Evolutionary conservation across 2,329 filamentous ascomycete species (phyloP).

Genomic region (Sclerotinia subarctica): DNA sequence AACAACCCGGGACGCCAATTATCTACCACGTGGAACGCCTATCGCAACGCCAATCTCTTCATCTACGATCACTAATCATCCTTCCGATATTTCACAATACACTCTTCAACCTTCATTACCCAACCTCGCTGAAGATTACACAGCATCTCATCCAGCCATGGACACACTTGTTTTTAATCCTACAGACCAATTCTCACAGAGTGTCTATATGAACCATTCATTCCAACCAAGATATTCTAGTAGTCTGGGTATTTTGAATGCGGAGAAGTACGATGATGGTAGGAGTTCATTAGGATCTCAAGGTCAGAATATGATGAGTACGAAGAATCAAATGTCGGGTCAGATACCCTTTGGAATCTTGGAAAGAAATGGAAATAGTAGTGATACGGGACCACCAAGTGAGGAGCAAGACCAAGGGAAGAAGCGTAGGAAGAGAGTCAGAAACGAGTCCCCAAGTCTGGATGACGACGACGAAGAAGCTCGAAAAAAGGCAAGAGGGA

Average conservation of each 20-base stretch:
- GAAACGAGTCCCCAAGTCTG: constrained; percentile 34
- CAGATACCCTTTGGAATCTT: constrained; percentile 33
- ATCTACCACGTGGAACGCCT: constrained; percentile 5
- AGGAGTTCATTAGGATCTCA: constrained; percentile 26
- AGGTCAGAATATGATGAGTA: constrained; percentile 22
- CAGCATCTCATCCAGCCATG: constrained; percentile 24
- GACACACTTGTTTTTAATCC: constrained; percentile 29
- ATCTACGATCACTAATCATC: constrained; percentile 24
- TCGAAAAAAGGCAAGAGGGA: constrained; percentile 63
- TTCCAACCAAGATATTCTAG: constrained; percentile 24
- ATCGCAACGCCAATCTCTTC: neutral
- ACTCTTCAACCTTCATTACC: neutral
- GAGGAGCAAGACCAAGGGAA: constrained; percentile 29
- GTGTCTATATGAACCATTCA: constrained; percentile 25
- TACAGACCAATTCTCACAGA: constrained; percentile 11
- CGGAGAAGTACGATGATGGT: constrained; percentile 46
- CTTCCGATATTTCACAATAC: constrained; percentile 11
- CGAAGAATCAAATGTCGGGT: constrained; percentile 21
- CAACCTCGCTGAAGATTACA: constrained; percentile 18
- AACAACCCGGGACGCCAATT: neutral
- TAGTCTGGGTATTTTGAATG: constrained; percentile 44
- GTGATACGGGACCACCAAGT: constrained; percentile 24
- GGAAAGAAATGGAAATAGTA: constrained; percentile 23
- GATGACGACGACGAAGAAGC: constrained; percentile 46
- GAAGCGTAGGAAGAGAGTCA: constrained; percentile 40